phyloP scores from a whole-genome alignment of 768 basidiomycete species.

The Pulveroboletus ravenelii region DNA sequence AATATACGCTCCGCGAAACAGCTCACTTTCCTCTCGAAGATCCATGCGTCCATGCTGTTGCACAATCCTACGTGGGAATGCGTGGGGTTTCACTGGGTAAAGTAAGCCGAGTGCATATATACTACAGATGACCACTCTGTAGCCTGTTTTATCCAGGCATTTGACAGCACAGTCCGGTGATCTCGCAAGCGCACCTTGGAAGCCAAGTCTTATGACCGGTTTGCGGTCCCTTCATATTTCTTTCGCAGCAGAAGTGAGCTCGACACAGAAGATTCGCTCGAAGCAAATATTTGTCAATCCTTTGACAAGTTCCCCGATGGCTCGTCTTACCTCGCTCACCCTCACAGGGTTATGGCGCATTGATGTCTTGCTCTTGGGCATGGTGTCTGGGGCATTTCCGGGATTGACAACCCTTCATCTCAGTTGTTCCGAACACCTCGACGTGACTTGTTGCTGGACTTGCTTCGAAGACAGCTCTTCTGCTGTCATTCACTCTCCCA shows the following conservation, averaged over 20 bases:
- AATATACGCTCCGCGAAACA: constrained; percentile 18
- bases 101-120: constrained; percentile 35
- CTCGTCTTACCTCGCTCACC: constrained; percentile 42
- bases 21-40: constrained; percentile 28
- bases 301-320: constrained; percentile 24
- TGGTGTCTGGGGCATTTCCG: constrained; percentile 46
- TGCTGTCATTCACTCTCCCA: constrained; percentile 55
- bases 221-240: constrained; percentile 40
- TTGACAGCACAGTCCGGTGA: constrained; percentile 15
- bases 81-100: constrained; percentile 42
- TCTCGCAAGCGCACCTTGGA: constrained; percentile 24
- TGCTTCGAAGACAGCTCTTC: constrained; percentile 62
- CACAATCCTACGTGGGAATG: constrained; percentile 10
- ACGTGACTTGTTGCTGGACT: constrained; percentile 53
- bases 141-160: constrained; percentile 12
- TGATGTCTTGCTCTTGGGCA: constrained; percentile 42
- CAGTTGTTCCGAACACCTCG: constrained; percentile 56
- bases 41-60: constrained; percentile 29
- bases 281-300: constrained; percentile 31
- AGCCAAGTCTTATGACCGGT: constrained; percentile 27
- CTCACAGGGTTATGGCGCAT: constrained; percentile 56
- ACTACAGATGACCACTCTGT: not conserved
- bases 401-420: constrained; percentile 46
- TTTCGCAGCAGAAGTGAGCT: constrained; percentile 39
- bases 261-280: constrained; percentile 40